phyloP scores from a whole-genome alignment of 345 rosid genomes.

The Euphorbia pulcherrima region DNA sequence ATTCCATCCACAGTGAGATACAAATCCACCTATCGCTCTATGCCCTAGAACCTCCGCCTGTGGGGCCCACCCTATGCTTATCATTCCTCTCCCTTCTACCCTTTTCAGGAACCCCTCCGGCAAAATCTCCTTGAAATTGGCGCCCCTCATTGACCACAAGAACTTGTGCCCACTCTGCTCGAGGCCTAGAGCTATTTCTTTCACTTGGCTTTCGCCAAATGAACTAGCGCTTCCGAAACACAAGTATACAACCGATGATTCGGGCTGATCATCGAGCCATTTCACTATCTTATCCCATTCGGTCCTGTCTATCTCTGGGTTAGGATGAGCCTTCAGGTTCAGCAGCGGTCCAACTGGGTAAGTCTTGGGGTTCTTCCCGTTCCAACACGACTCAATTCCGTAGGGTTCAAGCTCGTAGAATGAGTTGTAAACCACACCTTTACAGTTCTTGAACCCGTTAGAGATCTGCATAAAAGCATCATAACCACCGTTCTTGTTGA shows the following conservation, averaged over 20 bases:
- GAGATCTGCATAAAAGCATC: neutral
- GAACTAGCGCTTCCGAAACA: constrained; percentile 29
- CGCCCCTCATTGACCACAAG: constrained; percentile 27
- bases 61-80: constrained; percentile 28
- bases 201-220: constrained; percentile 14
- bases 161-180: constrained; percentile 22
- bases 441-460: constrained; percentile 1
- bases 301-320: neutral
- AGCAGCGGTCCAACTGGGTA: constrained; percentile 13
- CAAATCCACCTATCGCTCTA: constrained; percentile 22
- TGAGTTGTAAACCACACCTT: constrained; percentile 15
- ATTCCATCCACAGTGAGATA: constrained; percentile 33
- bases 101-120: constrained; percentile 22
- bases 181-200: constrained; percentile 20
- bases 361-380: neutral
- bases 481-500: constrained; percentile 14
- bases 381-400: neutral
- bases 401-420: constrained; percentile 12
- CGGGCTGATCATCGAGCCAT: constrained; percentile 18
- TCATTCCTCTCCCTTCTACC: constrained; percentile 12
- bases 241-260: constrained; percentile 18
- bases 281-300: neutral
- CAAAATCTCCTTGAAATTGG: neutral
- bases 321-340: constrained; percentile 5
- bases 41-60: constrained; percentile 22